These are phyloP conservation scores for Micromonas commoda DNA, from an alignment of 139 green algal species.

Conservation along the genomic window DNA sequence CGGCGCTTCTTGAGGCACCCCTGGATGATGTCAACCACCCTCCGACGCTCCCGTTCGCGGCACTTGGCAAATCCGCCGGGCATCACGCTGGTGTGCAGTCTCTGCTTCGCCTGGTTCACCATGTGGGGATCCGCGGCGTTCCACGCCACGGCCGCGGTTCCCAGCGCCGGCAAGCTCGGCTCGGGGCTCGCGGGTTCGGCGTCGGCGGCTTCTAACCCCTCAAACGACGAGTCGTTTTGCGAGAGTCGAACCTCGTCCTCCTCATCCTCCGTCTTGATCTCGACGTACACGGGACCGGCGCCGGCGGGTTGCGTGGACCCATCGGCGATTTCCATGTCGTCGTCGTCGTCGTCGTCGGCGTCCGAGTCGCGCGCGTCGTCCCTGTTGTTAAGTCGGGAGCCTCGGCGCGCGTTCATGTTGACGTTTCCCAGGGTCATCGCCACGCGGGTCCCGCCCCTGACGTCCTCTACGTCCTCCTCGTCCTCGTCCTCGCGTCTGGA, in stretches of 20 bases:
- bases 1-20: slow-evolving; percentile 9
- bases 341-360: too few species aligned
- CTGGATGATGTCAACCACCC: slow-evolving; percentile 22
- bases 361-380: background rate
- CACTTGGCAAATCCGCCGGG: slow-evolving; percentile 26
- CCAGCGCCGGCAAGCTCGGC: background rate
- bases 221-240: background rate
- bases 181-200: background rate
- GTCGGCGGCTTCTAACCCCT: background rate
- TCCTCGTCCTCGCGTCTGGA: background rate
- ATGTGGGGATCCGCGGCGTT: background rate
- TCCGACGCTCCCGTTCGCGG: slow-evolving; percentile 19
- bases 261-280: background rate
- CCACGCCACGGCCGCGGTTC: background rate
- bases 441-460: background rate
- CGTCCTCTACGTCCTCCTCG: background rate
- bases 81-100: slow-evolving; percentile 21
- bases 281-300: too few species aligned
- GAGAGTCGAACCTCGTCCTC: background rate
- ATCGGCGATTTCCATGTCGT: background rate
- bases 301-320: background rate
- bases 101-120: background rate
- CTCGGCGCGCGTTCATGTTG: background rate
- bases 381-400: background rate
- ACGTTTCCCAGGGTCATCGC: background rate